phyloP scores from a whole-genome alignment of 163 green algal genomes.

The Trebouxiophyceae sp. region DNA sequence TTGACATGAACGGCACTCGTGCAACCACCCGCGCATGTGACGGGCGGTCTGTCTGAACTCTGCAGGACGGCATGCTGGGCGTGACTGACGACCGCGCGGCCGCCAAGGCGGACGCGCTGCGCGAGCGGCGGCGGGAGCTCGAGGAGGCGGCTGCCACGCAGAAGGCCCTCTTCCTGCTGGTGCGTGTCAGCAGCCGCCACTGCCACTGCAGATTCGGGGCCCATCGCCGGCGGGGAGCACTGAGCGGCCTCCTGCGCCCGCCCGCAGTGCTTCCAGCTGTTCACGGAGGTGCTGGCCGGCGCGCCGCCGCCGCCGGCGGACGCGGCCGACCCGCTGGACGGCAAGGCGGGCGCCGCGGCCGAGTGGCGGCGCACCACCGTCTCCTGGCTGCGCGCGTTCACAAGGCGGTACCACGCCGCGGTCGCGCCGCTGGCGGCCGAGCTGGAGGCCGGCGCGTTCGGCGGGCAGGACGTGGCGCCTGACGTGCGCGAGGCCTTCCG shows the following conservation, averaged over 20 bases:
- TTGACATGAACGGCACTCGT: no score
- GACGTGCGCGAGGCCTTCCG: neutral
- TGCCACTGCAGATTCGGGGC: no score
- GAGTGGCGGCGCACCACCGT: slow-evolving; percentile 17
- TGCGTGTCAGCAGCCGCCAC: no score
- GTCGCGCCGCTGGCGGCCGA: slow-evolving; percentile 14
- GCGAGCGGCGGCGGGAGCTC: neutral
- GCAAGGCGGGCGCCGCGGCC: slow-evolving; percentile 2
- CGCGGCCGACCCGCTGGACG: neutral
- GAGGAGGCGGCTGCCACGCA: neutral
- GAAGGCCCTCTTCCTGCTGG: neutral
- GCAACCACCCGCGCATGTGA: no score
- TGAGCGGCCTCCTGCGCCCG: neutral
- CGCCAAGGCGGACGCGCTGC: neutral
- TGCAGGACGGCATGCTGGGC: neutral
- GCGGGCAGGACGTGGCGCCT: neutral
- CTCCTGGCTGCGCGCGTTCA: slow-evolving; percentile 20
- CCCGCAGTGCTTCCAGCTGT: slow-evolving; percentile 11
- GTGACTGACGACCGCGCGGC: neutral
- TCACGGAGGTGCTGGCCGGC: slow-evolving; percentile 12
- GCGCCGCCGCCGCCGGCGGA: neutral
- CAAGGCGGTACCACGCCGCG: slow-evolving; percentile 22
- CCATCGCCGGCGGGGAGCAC: neutral
- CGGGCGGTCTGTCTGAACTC: neutral
- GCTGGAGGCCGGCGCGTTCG: slow-evolving; percentile 17